These are phyloP conservation scores for Dactylella cylindrospora DNA, from an alignment of 2,329 filamentous ascomycete genomes.

Conservation along the genomic window DNA sequence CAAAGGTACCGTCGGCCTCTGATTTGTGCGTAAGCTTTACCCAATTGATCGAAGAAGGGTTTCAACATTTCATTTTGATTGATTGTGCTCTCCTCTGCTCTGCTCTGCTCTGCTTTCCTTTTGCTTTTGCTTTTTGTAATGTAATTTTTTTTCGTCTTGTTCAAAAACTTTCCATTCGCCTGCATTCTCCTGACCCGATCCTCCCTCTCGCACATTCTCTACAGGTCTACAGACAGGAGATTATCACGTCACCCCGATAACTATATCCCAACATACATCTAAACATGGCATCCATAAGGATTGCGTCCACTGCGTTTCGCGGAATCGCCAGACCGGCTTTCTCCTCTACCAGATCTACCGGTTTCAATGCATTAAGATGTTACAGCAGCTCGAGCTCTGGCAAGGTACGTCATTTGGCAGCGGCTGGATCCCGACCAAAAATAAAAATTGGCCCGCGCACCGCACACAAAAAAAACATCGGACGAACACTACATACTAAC, in stretches of 20 bases:
- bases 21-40: too few relatives aligned
- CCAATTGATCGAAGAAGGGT: constrained; percentile 18
- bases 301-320: constrained; percentile 35
- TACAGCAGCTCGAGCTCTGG: constrained; percentile 25
- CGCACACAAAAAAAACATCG: constrained; percentile 31
- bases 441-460: too few relatives aligned
- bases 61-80: not conserved
- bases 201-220: constrained; percentile 7
- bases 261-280: not conserved
- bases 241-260: constrained; percentile 27
- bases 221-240: constrained; percentile 25
- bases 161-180: constrained; percentile 23
- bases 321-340: constrained; percentile 34
- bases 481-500: constrained; percentile 12
- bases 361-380: constrained; percentile 34
- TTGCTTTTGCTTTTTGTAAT: not conserved
- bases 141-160: not conserved
- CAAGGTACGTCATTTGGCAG: constrained; percentile 40
- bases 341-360: constrained; percentile 32
- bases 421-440: too few relatives aligned
- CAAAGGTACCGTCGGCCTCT: too few relatives aligned
- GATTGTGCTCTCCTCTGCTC: not conserved
- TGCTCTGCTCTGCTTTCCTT: not conserved
- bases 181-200: constrained; percentile 4
- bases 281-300: constrained; percentile 37